Percentiles rank a stretch among this genome's conserved stretches.
phyloP scores from a whole-genome alignment of 331 rosid species.

The Pyracantha coccinea region DNA sequence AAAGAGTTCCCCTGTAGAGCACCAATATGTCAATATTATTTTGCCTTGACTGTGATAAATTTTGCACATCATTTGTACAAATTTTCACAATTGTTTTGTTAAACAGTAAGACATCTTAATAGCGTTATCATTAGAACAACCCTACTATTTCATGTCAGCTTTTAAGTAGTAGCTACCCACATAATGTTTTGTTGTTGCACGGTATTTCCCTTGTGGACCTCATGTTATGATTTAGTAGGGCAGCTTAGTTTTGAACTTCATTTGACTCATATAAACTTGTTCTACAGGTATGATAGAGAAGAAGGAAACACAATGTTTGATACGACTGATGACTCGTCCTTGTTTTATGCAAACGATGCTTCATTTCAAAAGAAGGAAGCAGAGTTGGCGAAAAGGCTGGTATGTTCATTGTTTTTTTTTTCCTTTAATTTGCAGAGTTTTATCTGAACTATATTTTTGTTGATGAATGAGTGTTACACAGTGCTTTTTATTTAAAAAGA shows the following conservation, averaged over 20 bases:
- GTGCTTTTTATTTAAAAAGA: not conserved
- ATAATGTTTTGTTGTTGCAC: not conserved
- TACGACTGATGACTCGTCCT: constrained; percentile 54
- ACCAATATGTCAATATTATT: not conserved
- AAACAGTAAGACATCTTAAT: not conserved
- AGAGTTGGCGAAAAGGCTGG: constrained; percentile 95
- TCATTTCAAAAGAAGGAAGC: constrained; percentile 96
- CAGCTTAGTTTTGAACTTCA: constrained; percentile 1
- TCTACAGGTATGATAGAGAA: constrained; percentile 88
- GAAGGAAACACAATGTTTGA: constrained; percentile 86
- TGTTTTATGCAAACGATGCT: constrained; percentile 82
- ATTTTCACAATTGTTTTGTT: not conserved
- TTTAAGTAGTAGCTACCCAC: not conserved
- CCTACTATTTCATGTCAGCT: not conserved
- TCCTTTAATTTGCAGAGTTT: not conserved
- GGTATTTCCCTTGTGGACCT: not conserved
- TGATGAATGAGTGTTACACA: not conserved
- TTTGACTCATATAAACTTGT: constrained; percentile 18
- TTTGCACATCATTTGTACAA: not conserved
- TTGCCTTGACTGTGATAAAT: not conserved
- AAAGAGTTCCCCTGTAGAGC: not conserved
- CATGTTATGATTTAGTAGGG: not conserved
- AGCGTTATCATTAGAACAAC: not conserved
- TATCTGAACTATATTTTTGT: not conserved
- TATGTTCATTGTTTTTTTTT: constrained; percentile 18